A percentile compares a stretch with the other conserved stretches of the same genome.
Conservation (phyloP, 805 yeast genomes). For the Starmerella floris region DNA sequence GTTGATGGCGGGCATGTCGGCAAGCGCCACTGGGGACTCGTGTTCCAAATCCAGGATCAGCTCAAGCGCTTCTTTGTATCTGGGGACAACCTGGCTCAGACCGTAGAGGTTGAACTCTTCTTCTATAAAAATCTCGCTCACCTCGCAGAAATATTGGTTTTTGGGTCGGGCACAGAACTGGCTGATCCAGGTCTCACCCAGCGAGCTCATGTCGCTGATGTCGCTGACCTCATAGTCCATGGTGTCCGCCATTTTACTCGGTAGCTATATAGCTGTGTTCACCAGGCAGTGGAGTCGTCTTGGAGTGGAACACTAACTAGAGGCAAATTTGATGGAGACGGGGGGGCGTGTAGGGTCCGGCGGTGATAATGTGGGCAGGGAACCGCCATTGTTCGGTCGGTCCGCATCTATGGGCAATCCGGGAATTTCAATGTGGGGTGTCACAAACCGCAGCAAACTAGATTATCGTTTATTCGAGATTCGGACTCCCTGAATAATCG, state of each 20-base stretch:
- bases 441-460: too few relatives aligned
- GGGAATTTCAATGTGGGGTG: too few relatives aligned
- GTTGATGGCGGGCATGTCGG: conserved; percentile 63
- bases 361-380: too few relatives aligned
- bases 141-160: conserved; percentile 85
- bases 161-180: conserved; percentile 67
- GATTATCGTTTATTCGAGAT: too few relatives aligned
- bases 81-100: conserved; percentile 69
- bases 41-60: conserved; percentile 77
- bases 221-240: conserved; percentile 17
- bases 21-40: conserved; percentile 38
- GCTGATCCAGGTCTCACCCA: conserved; percentile 47
- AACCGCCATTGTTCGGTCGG: too few relatives aligned
- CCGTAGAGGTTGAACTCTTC: conserved; percentile 96
- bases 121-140: conserved; percentile 81
- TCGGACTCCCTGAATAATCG: too few relatives aligned
- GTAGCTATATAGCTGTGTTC: too few relatives aligned
- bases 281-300: too few relatives aligned
- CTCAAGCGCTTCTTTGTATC: conserved; percentile 82
- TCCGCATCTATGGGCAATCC: too few relatives aligned
- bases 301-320: too few relatives aligned
- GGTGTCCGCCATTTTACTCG: conserved; percentile 9
- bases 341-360: background rate
- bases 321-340: background rate
- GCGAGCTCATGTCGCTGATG: conserved; percentile 15